Conservation (phyloP, 2,329 filamentous ascomycete species). For the Domatiomyces globalis region DNA sequence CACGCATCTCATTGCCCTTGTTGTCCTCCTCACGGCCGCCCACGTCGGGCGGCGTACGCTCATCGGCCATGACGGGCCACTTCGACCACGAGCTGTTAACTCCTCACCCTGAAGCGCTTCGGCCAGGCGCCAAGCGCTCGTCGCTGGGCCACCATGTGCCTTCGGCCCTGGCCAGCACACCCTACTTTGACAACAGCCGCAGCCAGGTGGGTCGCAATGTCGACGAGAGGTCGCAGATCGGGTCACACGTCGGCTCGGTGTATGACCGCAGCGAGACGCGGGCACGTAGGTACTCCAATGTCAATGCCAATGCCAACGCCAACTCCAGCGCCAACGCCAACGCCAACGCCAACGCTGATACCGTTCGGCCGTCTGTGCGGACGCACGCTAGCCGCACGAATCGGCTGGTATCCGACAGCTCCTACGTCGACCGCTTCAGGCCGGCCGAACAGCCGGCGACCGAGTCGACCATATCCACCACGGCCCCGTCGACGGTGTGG, state of each 20-base stretch:
- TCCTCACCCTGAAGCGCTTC: conserved; percentile 8
- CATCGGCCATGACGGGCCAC: conserved; percentile 9
- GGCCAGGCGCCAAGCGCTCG: conserved; percentile 13
- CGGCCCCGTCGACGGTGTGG: conserved; percentile 87
- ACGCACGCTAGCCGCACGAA: conserved; percentile 18
- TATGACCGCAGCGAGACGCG: conserved; percentile 1
- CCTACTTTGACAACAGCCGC: not conserved
- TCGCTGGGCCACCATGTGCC: conserved; percentile 15
- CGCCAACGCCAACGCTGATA: conserved; percentile 13
- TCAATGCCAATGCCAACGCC: conserved; percentile 11
- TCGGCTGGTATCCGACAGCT: conserved; percentile 14
- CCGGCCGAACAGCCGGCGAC: conserved; percentile 35
- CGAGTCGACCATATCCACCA: conserved; percentile 77
- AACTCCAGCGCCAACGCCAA: no score
- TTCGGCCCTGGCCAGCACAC: conserved; percentile 5
- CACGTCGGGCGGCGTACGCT: conserved; percentile 8
- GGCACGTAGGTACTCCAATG: conserved; percentile 13
- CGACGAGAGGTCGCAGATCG: not conserved
- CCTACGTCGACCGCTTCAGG: conserved; percentile 24
- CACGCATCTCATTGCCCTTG: conserved; percentile 17
- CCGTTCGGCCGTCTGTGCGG: conserved; percentile 5
- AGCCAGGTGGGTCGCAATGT: not conserved
- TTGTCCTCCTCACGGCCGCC: conserved; percentile 11
- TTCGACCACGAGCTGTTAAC: conserved; percentile 12
- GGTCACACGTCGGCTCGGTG: not conserved